These are phyloP conservation scores for Pinus taeda DNA, from an alignment of 75 land plant genomes.

Conservation along the genomic window DNA sequence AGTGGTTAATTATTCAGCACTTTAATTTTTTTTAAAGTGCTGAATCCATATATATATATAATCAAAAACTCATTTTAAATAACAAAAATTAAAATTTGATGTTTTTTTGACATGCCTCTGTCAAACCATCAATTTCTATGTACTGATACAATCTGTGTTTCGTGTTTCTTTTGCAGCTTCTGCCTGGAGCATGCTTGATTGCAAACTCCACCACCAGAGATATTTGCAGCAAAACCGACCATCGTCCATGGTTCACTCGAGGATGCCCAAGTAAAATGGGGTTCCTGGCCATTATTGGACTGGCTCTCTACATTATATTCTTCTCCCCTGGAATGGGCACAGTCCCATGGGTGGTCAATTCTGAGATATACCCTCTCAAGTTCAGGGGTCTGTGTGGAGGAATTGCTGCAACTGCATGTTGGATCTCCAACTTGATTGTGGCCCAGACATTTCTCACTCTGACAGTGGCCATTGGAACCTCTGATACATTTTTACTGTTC, in stretches of 20 bases:
- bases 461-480: slow-evolving; percentile 65
- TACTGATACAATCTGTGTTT: too few relatives aligned
- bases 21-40: too few relatives aligned
- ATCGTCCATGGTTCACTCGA: background rate
- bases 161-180: background rate
- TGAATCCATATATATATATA: too few relatives aligned
- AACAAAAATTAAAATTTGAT: too few relatives aligned
- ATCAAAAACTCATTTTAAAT: too few relatives aligned
- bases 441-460: slow-evolving; percentile 77
- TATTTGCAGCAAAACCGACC: background rate
- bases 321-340: slow-evolving; percentile 99
- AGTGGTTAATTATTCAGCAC: too few relatives aligned
- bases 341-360: slow-evolving; percentile 96
- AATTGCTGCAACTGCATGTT: slow-evolving; percentile 90
- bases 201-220: background rate
- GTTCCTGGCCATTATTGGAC: slow-evolving; percentile 74
- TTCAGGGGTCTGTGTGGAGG: slow-evolving; percentile 90
- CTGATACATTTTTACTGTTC: slow-evolving; percentile 65
- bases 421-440: slow-evolving; percentile 88
- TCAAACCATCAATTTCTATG: too few relatives aligned
- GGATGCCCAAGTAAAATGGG: slow-evolving; percentile 37
- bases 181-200: slow-evolving; percentile 5
- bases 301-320: slow-evolving; percentile 76
- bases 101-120: too few relatives aligned
- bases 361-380: slow-evolving; percentile 85